Base-by-base conservation (phyloP, 2,329 filamentous ascomycete species). In the Xylaria polymorpha region DNA sequence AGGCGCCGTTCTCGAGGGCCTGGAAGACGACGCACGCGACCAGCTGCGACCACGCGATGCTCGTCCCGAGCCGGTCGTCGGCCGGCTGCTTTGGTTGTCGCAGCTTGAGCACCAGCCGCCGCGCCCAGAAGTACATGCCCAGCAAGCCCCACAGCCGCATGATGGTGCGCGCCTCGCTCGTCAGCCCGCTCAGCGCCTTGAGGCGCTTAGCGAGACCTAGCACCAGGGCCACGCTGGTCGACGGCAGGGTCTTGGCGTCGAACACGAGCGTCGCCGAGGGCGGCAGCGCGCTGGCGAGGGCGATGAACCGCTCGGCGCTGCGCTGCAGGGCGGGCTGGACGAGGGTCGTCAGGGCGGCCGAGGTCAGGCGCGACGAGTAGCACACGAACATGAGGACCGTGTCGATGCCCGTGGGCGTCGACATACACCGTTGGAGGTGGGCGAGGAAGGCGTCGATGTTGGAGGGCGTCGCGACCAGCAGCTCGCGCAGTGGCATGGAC, bases 1-100 rank as follows among this genome's bases (percentile, higher is more conserved):
- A 97, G 18, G 92, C 92, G 46, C 87, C 86, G 81, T 97, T 98
- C 84, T 99, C 96, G 48, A 95, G 85, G 1, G 88, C 82, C 81
- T 98, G 94, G 83, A 92, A 97, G 10, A 83, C 78, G 10, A 91
- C 81, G 79, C 92, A 92, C 12, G 88, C 85, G 12, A 85, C 72
- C 22, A 97, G 87, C 79, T 96, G 92, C 7, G 87, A 82, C 80
- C 89, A 91, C 25, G 88, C 87, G 55, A 97, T 82, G 41, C 79
- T 72, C 9, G 77, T 78, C 70, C 84, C 84, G 67, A 85, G 72
- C 81, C 20, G 22, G 8, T 25, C n/a, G 46, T 57, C 22, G 25
- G 18, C 29, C 4, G 25, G 6, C 37, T 74, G 57, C 76, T 76
- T 44, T 76, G 80, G 50, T 75, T 80, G 59, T 63, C 80, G 74